phyloP scores from a whole-genome alignment of 768 basidiomycete genomes.

The Sporobolomyces pararoseus region DNA sequence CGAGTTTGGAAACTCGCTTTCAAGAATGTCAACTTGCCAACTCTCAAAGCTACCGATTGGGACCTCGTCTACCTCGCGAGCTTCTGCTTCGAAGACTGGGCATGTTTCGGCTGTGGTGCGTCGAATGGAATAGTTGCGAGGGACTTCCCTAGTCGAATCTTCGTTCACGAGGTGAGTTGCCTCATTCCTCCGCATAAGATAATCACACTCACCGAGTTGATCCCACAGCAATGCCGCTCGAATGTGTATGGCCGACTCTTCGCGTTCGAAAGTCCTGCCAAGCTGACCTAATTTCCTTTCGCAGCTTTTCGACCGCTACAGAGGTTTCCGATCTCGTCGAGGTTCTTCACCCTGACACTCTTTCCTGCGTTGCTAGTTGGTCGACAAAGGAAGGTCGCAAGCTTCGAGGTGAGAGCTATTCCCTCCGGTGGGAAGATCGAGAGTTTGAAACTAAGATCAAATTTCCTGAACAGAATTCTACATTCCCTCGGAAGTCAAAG shows the following conservation, averaged over 20 bases:
- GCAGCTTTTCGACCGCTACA: background rate
- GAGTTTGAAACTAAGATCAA: background rate
- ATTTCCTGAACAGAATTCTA: background rate
- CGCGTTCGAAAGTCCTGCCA: background rate
- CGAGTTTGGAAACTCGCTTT: constrained; percentile 5
- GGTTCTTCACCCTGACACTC: background rate
- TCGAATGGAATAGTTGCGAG: background rate
- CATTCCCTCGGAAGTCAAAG: background rate
- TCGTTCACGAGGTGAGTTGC: background rate
- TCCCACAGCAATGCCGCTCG: background rate
- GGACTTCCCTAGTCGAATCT: background rate
- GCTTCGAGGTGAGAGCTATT: background rate
- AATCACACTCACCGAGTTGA: background rate
- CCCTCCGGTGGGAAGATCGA: too few relatives aligned
- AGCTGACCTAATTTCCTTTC: background rate
- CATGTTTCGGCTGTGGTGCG: background rate
- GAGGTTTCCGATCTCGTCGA: background rate
- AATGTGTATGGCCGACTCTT: background rate
- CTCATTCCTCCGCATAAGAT: background rate
- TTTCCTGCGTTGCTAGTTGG: background rate
- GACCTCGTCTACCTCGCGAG: background rate
- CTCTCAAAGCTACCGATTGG: constrained; percentile 7
- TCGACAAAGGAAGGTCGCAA: background rate
- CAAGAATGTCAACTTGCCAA: background rate
- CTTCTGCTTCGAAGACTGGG: background rate